Evolutionary conservation across 106 monocot species (phyloP), one percentile per base, ranked within the genome.

Genomic region (Acorus calamus): DNA sequence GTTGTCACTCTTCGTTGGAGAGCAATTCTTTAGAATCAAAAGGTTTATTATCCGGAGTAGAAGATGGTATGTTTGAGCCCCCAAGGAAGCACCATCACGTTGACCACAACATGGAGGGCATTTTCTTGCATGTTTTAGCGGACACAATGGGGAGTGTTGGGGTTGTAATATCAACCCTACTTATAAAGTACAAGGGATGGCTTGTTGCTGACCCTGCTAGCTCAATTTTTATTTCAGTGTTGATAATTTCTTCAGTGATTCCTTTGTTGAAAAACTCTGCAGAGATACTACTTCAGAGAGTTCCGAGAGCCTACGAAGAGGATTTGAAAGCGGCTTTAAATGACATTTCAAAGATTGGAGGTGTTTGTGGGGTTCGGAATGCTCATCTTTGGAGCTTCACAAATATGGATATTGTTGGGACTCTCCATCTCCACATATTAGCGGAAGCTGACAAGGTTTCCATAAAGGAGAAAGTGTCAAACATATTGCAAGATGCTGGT

Each of bases 61-160:
- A 61, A 11, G 70, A 12, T 53, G 73, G 75, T 8, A 14, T 28
- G 12, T 4, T 3, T 57, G 76, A 69, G 52, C 59, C 52, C 44
- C 63, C 72, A 6, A 47, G 56, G 47, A 75, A 73, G 14, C 80
- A 79, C 50, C 79, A 53, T 66, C 86, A 84, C 44, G 76, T 90
- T 72, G 94, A 96, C 69, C 94, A 96, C 53, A 96, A 28, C 70
- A 96, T 96, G 94, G 79, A 90, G 68, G 94, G 94, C 8, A 90
- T 96, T 48, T 96, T 96, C 76, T 83, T 96, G 70, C 94, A 96
- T 80, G 94, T 96, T 52, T 61, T 96, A 55, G 94, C 94, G 47
- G 94, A 96, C 68, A 96, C 94, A 53, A 61, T 96, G 94, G 94
- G 94, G 49, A 96, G 94, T 63, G 74, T 96, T 60, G 94, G 94